These are phyloP conservation scores for Rutstroemia sp. DNA, from an alignment of 2,329 filamentous ascomycete species.

Conservation along the genomic window DNA sequence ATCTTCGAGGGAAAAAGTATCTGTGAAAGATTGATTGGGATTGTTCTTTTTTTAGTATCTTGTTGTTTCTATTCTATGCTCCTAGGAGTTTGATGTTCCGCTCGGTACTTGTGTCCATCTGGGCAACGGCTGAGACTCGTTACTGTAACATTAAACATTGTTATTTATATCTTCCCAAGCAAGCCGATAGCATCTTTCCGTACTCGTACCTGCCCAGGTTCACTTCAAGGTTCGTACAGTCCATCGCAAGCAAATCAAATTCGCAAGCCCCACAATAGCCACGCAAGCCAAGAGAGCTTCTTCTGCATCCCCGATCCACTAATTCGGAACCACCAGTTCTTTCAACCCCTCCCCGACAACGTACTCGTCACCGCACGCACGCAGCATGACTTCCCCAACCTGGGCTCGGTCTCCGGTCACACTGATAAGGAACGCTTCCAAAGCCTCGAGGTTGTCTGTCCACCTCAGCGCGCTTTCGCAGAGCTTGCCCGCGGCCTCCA, in stretches of 20 bases:
- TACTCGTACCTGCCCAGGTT: too few relatives aligned
- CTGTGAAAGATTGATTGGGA: too few relatives aligned
- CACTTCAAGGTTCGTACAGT: not conserved
- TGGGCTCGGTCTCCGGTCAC: constrained; percentile 30
- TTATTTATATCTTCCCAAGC: too few relatives aligned
- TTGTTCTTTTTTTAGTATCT: too few relatives aligned
- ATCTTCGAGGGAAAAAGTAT: too few relatives aligned
- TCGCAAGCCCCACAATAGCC: not conserved
- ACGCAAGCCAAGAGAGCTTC: not conserved
- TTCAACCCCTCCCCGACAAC: constrained; percentile 39
- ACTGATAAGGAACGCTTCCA: constrained; percentile 24
- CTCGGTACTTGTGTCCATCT: too few relatives aligned
- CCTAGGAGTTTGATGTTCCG: too few relatives aligned
- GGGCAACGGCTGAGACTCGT: too few relatives aligned
- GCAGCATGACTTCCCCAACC: constrained; percentile 30
- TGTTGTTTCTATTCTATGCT: too few relatives aligned
- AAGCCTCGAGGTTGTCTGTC: constrained; percentile 29
- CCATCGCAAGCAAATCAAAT: too few relatives aligned
- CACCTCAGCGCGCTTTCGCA: constrained; percentile 25
- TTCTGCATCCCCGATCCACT: constrained; percentile 10
- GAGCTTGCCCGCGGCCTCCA: constrained; percentile 24
- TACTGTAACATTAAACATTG: too few relatives aligned
- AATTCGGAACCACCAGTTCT: constrained; percentile 25
- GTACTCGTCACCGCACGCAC: constrained; percentile 40
- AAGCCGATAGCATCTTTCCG: too few relatives aligned